A percentile compares a stretch with the other conserved stretches of the same genome.
Evolutionary conservation across 2,329 filamentous ascomycete genomes (phyloP).

Genomic region (Xylariaceae sp.): DNA sequence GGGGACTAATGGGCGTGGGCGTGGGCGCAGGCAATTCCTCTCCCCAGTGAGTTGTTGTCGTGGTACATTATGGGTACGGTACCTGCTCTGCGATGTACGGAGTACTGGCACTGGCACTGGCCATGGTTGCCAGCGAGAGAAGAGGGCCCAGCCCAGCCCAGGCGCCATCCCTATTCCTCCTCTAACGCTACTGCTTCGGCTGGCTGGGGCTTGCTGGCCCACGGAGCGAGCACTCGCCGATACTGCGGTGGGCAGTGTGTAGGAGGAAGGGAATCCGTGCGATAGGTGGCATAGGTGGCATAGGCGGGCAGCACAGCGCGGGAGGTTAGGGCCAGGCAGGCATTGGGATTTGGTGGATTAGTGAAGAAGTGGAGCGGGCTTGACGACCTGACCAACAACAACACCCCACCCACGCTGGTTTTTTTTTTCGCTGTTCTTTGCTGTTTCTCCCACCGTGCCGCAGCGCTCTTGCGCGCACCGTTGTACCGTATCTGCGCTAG

Average conservation of each 20-base stretch:
- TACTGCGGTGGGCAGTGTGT: no score
- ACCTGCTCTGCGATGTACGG: slow-evolving; percentile 1
- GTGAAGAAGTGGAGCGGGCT: slow-evolving; percentile 13
- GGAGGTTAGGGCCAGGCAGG: slow-evolving; percentile 10
- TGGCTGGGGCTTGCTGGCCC: neutral
- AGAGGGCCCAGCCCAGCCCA: slow-evolving; percentile 4
- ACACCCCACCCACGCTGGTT: neutral
- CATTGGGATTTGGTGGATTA: slow-evolving; percentile 15
- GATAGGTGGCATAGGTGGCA: slow-evolving; percentile 2
- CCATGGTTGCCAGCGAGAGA: neutral
- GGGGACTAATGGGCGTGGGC: no score
- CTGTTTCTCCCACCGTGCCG: neutral
- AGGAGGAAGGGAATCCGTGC: neutral
- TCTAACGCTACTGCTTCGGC: neutral
- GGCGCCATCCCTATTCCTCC: neutral
- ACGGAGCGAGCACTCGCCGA: no score
- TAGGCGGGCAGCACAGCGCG: neutral
- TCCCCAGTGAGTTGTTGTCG: neutral
- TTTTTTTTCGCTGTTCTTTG: neutral
- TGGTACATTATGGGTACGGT: neutral
- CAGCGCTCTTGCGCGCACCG: neutral
- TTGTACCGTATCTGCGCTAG: neutral
- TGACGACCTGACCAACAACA: slow-evolving; percentile 5
- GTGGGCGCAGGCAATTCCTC: slow-evolving; percentile 4
- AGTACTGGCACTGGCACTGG: no score